phyloP scores from a whole-genome alignment of 2,329 filamentous ascomycete species.

The Arthrobotrys sphaeroides region DNA sequence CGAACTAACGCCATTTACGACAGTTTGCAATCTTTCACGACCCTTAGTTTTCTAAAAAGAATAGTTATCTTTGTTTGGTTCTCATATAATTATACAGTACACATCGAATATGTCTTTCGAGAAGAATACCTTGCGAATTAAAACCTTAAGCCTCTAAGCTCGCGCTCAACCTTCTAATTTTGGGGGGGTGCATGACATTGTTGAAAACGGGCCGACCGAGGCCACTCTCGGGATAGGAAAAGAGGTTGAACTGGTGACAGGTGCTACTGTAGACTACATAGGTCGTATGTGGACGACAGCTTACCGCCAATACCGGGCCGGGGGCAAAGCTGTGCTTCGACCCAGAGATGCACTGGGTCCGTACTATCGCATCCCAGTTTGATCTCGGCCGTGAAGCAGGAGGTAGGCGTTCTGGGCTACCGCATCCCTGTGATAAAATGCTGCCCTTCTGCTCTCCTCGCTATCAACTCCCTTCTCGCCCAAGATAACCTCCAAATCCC shows the following conservation, averaged over 20 bases:
- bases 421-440: slow-evolving; percentile 55
- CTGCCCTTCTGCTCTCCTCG: slow-evolving; percentile 64
- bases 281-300: background rate
- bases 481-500: slow-evolving; percentile 86
- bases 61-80: no score
- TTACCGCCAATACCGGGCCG: background rate
- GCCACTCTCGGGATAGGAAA: background rate
- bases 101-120: no score
- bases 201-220: background rate
- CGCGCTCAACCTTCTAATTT: slow-evolving; percentile 6
- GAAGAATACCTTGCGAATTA: background rate
- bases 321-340: background rate
- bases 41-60: background rate
- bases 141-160: slow-evolving; percentile 12
- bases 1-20: no score
- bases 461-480: slow-evolving; percentile 76
- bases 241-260: background rate
- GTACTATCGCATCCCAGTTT: slow-evolving; percentile 60
- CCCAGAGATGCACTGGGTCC: background rate
- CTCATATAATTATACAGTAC: no score
- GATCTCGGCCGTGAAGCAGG: slow-evolving; percentile 61
- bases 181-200: background rate
- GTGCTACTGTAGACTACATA: background rate
- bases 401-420: slow-evolving; percentile 50
- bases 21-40: background rate